A percentile compares a stretch with the other conserved stretches of the same genome.
phyloP scores from a whole-genome alignment of 2,329 filamentous ascomycete genomes.

The Apiospora hydei region DNA sequence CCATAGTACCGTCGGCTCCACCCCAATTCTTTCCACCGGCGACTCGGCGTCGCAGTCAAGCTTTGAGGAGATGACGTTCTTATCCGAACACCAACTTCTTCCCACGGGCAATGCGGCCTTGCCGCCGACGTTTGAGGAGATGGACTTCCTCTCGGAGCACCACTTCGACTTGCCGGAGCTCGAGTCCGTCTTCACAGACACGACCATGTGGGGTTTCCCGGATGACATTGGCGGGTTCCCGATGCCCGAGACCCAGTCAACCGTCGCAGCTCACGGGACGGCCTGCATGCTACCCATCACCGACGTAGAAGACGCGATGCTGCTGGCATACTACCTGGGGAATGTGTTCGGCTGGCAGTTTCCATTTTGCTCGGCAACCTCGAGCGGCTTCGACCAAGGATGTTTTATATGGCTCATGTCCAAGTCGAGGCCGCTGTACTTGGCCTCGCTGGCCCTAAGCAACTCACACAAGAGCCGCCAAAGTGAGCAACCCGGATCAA shows the following conservation, averaged over 20 bases:
- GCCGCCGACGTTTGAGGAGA: background rate
- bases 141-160: background rate
- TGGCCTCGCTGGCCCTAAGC: background rate
- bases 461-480: background rate
- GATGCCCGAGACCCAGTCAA: background rate
- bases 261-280: background rate
- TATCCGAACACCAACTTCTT: background rate
- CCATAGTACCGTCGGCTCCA: too few relatives aligned
- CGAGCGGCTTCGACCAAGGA: background rate
- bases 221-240: background rate
- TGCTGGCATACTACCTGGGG: background rate
- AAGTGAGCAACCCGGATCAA: background rate
- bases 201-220: background rate
- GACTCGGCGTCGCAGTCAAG: background rate
- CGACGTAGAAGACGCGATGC: background rate
- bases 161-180: background rate
- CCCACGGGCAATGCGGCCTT: background rate
- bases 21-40: background rate
- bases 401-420: slow-evolving; percentile 5
- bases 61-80: background rate
- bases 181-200: background rate
- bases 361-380: background rate
- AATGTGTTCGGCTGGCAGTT: background rate
- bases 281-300: background rate
- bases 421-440: background rate